phyloP scores from a whole-genome alignment of 768 basidiomycete genomes.

The Antrodiella citrinella region DNA sequence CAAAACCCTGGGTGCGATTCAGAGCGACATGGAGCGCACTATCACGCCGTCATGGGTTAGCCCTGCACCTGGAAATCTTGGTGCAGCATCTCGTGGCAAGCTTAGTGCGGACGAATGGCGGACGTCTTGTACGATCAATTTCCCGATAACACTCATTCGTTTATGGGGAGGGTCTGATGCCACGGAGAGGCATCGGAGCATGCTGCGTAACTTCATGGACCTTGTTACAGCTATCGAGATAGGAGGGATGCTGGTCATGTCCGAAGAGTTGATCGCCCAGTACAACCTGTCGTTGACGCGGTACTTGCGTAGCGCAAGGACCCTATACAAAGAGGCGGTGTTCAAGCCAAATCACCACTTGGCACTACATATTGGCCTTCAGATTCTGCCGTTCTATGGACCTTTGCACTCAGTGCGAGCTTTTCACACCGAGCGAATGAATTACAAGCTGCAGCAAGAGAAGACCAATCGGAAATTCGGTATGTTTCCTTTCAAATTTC shows the following conservation, averaged over 20 bases:
- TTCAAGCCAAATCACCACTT: conserved; percentile 33
- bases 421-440: conserved; percentile 24
- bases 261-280: conserved; percentile 12
- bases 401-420: conserved; percentile 14
- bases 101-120: conserved; percentile 23
- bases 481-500: neutral
- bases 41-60: conserved; percentile 7
- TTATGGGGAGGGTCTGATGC: conserved; percentile 22
- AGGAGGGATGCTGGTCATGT: conserved; percentile 19
- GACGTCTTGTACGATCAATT: conserved; percentile 22
- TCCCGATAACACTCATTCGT: conserved; percentile 26
- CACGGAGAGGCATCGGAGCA: neutral
- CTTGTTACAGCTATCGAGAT: conserved; percentile 27
- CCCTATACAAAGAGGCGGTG: conserved; percentile 22
- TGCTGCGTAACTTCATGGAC: conserved; percentile 20
- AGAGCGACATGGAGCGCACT: neutral
- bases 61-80: conserved; percentile 7
- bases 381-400: conserved; percentile 17
- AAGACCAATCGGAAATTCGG: conserved; percentile 20
- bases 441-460: conserved; percentile 16
- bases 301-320: conserved; percentile 24
- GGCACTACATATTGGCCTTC: conserved; percentile 28
- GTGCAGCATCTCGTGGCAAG: conserved; percentile 8
- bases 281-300: conserved; percentile 22
- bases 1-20: neutral